These are phyloP conservation scores for Lipomyces yarrowii DNA, from an alignment of 1,139 yeast genomes.

Conservation along the genomic window DNA sequence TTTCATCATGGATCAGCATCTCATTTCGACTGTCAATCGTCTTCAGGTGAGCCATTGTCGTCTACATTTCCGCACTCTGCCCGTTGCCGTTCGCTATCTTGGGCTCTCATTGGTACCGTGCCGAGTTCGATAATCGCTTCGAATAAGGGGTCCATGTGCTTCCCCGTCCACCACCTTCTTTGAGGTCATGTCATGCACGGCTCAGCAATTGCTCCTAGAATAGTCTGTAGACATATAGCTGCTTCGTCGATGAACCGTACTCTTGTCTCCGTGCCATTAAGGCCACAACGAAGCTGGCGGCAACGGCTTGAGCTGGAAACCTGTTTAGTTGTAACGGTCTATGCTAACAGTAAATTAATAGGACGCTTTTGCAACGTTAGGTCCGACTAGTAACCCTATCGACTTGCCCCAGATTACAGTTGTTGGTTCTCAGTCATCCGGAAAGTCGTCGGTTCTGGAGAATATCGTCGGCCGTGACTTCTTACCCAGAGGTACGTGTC, in stretches of 20 bases:
- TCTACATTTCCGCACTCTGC: conserved; percentile 3
- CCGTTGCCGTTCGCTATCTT: background rate
- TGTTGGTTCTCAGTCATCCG: conserved; percentile 93
- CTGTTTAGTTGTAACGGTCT: background rate
- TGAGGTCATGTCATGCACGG: background rate
- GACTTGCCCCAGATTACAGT: conserved; percentile 97
- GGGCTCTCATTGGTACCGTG: too few relatives aligned
- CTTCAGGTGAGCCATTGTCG: conserved; percentile 55
- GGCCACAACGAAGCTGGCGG: background rate
- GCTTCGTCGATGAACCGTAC: background rate
- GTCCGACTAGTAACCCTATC: conserved; percentile 53
- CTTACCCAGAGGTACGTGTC: conserved; percentile 71
- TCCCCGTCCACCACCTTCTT: background rate
- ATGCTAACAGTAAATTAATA: conserved; percentile 24
- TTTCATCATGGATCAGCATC: conserved; percentile 75
- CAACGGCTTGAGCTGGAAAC: background rate
- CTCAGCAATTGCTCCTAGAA: background rate
- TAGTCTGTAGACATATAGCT: background rate
- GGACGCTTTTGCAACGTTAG: conserved; percentile 94
- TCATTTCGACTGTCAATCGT: conserved; percentile 89
- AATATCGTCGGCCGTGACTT: conserved; percentile 95
- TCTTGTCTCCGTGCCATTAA: background rate
- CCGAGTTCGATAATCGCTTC: background rate
- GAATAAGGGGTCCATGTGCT: background rate
- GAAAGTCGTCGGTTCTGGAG: conserved; percentile 90